Evolutionary conservation across 2,329 filamentous ascomycete species (phyloP).

Genomic region (Davidsoniella australis): DNA sequence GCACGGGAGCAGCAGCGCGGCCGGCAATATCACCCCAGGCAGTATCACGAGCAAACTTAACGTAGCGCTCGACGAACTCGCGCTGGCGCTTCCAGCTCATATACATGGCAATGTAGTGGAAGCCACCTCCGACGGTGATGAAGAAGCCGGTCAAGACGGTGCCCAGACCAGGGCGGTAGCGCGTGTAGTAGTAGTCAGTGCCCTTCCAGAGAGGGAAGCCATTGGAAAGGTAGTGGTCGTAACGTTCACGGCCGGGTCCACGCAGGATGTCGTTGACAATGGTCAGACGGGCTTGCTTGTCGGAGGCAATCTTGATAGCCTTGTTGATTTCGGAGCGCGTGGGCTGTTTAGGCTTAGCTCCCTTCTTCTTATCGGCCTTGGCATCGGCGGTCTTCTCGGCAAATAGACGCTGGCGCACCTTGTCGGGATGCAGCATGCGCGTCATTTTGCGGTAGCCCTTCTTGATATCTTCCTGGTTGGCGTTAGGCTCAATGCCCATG

Average conservation of each 20-base stretch:
- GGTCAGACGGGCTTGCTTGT: slow-evolving; percentile 68
- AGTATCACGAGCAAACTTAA: slow-evolving; percentile 69
- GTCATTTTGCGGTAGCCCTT: slow-evolving; percentile 88
- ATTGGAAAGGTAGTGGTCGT: slow-evolving; percentile 84
- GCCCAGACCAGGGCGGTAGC: slow-evolving; percentile 79
- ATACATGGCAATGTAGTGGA: slow-evolving; percentile 73
- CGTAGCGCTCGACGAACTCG: slow-evolving; percentile 83
- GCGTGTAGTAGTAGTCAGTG: slow-evolving; percentile 93
- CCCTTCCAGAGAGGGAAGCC: slow-evolving; percentile 95
- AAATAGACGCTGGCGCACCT: slow-evolving; percentile 71
- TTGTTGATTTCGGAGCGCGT: slow-evolving; percentile 57
- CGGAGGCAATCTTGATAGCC: slow-evolving; percentile 63
- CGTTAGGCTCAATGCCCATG: slow-evolving; percentile 56
- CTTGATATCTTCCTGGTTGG: slow-evolving; percentile 73
- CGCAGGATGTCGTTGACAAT: slow-evolving; percentile 76
- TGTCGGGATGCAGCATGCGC: slow-evolving; percentile 77
- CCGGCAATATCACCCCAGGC: slow-evolving; percentile 80
- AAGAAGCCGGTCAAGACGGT: slow-evolving; percentile 71
- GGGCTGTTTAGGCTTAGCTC: slow-evolving; percentile 53
- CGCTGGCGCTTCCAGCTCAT: slow-evolving; percentile 79
- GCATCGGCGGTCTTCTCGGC: slow-evolving; percentile 45
- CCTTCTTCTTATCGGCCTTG: slow-evolving; percentile 24
- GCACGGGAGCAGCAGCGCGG: slow-evolving; percentile 23
- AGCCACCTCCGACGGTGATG: slow-evolving; percentile 62
- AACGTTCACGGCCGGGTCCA: slow-evolving; percentile 64